A percentile compares a stretch with the other conserved stretches of the same genome.
Conservation (phyloP, 345 rosid species). For the Carallia pectinifolia region DNA sequence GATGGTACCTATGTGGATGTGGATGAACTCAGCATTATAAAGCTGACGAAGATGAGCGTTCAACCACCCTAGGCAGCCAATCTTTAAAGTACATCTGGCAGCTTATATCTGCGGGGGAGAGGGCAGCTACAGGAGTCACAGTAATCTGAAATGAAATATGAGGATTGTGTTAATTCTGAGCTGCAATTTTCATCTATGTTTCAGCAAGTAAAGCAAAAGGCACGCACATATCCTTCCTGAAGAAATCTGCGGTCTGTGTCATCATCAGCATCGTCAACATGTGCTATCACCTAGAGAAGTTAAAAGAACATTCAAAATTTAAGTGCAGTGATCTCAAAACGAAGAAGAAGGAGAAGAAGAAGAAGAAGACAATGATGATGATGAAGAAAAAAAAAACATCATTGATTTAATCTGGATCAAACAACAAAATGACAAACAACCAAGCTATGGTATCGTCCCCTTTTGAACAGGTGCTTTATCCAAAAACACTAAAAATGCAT, state of each 20-base stretch:
- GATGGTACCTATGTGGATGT: neutral
- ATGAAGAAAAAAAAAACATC: neutral
- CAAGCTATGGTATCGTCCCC: neutral
- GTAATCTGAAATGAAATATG: slow-evolving; percentile 58
- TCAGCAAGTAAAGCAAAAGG: slow-evolving; percentile 10
- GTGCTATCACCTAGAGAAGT: slow-evolving; percentile 36
- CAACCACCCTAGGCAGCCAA: slow-evolving; percentile 62
- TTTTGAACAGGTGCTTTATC: neutral
- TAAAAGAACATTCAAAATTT: neutral
- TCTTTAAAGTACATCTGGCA: slow-evolving; percentile 47
- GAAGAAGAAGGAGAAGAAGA: too few species aligned
- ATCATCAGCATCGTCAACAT: slow-evolving; percentile 50
- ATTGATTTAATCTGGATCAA: neutral
- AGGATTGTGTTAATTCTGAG: slow-evolving; percentile 7
- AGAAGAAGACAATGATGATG: too few species aligned
- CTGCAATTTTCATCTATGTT: slow-evolving; percentile 3
- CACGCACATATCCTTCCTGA: slow-evolving; percentile 70
- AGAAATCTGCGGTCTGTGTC: slow-evolving; percentile 61
- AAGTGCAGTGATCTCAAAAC: neutral
- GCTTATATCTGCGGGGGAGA: slow-evolving; percentile 53
- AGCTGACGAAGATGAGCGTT: slow-evolving; percentile 44
- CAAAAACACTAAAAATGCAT: neutral
- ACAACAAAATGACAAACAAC: neutral
- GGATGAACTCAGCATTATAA: slow-evolving; percentile 31
- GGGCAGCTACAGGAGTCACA: slow-evolving; percentile 71